These are phyloP conservation scores for Buddleja alternifolia DNA, from an alignment of 257 asterid genomes.

Conservation along the genomic window DNA sequence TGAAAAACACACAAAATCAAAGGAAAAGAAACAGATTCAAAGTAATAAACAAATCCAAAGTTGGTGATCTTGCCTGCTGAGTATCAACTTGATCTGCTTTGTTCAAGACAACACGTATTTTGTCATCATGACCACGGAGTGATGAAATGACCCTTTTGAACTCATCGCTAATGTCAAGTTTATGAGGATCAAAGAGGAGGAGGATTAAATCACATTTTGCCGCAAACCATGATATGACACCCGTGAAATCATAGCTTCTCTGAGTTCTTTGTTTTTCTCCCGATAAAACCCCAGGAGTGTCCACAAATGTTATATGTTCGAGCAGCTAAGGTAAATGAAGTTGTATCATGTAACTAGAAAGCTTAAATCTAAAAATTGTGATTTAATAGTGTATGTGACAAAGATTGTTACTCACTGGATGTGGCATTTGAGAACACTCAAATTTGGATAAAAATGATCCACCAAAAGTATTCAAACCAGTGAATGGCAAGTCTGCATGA, in stretches of 20 bases:
- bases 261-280: conserved; percentile 97
- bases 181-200: conserved; percentile 94
- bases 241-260: conserved; percentile 95
- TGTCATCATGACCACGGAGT: conserved; percentile 91
- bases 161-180: conserved; percentile 95
- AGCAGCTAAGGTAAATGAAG: conserved; percentile 57
- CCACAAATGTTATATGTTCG: conserved; percentile 88
- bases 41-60: background rate
- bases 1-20: background rate
- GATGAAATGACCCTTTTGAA: conserved; percentile 91
- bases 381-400: background rate
- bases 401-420: conserved; percentile 71
- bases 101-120: conserved; percentile 89
- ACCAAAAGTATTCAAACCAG: conserved; percentile 80
- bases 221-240: conserved; percentile 98
- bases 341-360: conserved; percentile 18
- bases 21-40: background rate
- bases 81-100: conserved; percentile 98
- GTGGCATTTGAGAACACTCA: conserved; percentile 97
- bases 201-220: conserved; percentile 91
- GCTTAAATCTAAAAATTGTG: background rate
- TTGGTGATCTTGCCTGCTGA: conserved; percentile 63
- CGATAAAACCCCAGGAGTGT: conserved; percentile 96
- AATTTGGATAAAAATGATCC: conserved; percentile 92
- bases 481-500: conserved; percentile 82